phyloP scores from a whole-genome alignment of 1,284 basidiomycete genomes.

The Vanrija humicola region DNA sequence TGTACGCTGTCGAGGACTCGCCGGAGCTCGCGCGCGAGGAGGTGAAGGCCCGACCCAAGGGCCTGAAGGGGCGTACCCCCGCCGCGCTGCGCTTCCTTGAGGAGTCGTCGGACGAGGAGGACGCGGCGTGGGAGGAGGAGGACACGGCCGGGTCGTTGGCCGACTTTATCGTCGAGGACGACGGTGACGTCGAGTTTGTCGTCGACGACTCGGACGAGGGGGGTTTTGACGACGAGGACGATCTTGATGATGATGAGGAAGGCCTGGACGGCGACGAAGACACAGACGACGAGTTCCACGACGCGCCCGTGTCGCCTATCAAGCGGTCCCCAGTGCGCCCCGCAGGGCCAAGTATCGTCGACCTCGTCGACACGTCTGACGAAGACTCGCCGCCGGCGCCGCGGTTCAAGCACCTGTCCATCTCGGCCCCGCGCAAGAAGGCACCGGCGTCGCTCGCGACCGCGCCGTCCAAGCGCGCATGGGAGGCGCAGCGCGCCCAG shows the following conservation, averaged over 20 bases:
- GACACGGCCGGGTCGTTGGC: conserved; percentile 32
- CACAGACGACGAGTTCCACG: conserved; percentile 2
- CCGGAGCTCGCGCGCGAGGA: not conserved
- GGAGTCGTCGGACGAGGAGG: conserved; percentile 1
- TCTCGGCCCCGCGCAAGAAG: not conserved
- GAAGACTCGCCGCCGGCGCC: not conserved
- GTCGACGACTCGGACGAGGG: conserved; percentile 20
- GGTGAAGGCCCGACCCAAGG: not conserved
- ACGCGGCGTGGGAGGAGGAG: conserved; percentile 22
- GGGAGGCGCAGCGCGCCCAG: conserved; percentile 24
- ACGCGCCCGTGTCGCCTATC: not conserved
- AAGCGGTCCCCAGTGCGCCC: not conserved
- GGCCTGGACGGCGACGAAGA: conserved; percentile 6
- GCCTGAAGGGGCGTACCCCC: not conserved
- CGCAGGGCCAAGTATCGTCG: not conserved
- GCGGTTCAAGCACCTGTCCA: conserved; percentile 3
- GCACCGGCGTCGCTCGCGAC: not conserved
- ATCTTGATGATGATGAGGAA: conserved; percentile 2
- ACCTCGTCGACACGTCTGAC: conserved; percentile 7
- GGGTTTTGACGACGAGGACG: not conserved
- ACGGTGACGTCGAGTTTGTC: conserved; percentile 9
- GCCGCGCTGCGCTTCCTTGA: not conserved
- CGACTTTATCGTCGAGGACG: conserved; percentile 45
- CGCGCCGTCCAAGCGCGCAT: conserved; percentile 18
- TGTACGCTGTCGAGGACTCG: not conserved